phyloP scores from a whole-genome alignment of 768 basidiomycete genomes.

The Tylopilus balloui region DNA sequence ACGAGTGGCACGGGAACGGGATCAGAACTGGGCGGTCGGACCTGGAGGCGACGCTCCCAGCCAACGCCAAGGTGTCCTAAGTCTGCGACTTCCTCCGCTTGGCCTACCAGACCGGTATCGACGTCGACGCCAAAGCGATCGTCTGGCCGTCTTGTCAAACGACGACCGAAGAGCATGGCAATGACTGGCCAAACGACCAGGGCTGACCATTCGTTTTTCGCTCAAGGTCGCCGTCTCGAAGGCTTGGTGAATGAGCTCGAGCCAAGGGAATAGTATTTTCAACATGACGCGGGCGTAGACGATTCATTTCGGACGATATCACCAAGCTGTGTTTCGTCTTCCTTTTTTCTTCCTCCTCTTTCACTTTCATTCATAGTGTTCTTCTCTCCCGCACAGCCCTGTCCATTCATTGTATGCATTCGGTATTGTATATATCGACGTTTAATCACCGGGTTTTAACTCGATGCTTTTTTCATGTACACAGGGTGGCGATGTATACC shows the following conservation, averaged over 20 bases:
- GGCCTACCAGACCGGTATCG: background rate
- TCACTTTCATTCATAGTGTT: background rate
- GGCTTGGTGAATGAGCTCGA: background rate
- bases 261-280: background rate
- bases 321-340: background rate
- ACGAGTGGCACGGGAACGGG: background rate
- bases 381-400: background rate
- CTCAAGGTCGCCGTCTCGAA: background rate
- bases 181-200: background rate
- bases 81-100: background rate
- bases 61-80: background rate
- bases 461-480: background rate
- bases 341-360: background rate
- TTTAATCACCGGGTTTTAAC: background rate
- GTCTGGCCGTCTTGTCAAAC: constrained; percentile 8
- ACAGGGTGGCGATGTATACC: background rate
- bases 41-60: background rate
- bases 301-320: background rate
- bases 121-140: constrained; percentile 3
- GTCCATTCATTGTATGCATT: background rate
- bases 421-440: background rate
- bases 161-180: constrained; percentile 4
- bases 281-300: background rate
- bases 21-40: background rate
- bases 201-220: background rate